Conservation (phyloP, 148 eudicot species). For the Persicaria maculosa region DNA sequence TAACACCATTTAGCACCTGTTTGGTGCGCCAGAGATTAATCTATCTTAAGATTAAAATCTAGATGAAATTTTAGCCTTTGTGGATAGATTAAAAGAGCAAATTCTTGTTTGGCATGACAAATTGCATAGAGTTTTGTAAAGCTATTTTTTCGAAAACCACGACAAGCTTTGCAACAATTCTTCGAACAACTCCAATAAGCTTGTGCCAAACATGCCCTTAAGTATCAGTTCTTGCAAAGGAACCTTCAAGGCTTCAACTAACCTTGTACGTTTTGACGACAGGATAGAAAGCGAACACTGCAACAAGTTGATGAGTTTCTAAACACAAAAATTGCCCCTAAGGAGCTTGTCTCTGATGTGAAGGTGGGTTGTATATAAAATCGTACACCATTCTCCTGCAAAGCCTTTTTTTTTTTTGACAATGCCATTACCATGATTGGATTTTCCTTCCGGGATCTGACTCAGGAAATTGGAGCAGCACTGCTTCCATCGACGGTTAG, state of each 20-base stretch:
- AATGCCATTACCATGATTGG: constrained; percentile 11
- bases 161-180: too few species aligned
- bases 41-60: too few species aligned
- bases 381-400: background rate
- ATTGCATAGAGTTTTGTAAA: too few species aligned
- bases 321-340: constrained; percentile 63
- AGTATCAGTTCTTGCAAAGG: background rate
- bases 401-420: too few species aligned
- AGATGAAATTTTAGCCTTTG: too few species aligned
- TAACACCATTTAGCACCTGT: background rate
- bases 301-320: constrained; percentile 65
- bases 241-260: background rate
- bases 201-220: too few species aligned
- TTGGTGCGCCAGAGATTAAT: too few species aligned
- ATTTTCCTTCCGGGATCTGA: background rate
- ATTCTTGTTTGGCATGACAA: too few species aligned
- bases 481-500: constrained; percentile 46
- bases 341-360: constrained; percentile 70
- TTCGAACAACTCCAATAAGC: too few species aligned
- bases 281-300: constrained; percentile 86
- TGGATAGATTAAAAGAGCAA: too few species aligned
- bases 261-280: constrained; percentile 17
- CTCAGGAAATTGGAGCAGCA: constrained; percentile 83
- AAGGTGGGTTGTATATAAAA: constrained; percentile 33
- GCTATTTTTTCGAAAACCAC: too few species aligned